These are phyloP conservation scores for Euphrasia confusa DNA, from an alignment of 257 asterid species.

Conservation along the genomic window DNA sequence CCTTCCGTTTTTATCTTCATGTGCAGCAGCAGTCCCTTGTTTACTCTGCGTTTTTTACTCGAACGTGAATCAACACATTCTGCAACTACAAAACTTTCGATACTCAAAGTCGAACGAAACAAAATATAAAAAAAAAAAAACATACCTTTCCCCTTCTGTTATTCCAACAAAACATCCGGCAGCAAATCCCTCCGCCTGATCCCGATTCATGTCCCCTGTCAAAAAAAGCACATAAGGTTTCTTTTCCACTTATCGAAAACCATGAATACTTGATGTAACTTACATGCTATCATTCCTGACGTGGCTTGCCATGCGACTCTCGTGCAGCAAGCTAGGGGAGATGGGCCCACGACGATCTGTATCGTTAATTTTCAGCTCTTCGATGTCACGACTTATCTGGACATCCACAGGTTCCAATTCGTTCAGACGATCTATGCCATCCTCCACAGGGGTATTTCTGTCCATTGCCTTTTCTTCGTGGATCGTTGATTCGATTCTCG, in stretches of 20 bases:
- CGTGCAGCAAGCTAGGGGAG: slow-evolving; percentile 85
- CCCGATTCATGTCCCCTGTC: slow-evolving; percentile 73
- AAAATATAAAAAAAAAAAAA: not conserved
- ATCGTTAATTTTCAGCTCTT: slow-evolving; percentile 42
- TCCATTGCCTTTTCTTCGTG: slow-evolving; percentile 82
- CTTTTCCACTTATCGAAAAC: too few relatives aligned
- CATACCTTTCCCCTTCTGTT: slow-evolving; percentile 41
- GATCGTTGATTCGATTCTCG: slow-evolving; percentile 78
- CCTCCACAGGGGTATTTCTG: slow-evolving; percentile 70
- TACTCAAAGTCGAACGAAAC: not conserved
- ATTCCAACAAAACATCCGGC: slow-evolving; percentile 59
- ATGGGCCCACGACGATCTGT: slow-evolving; percentile 44
- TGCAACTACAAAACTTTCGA: not conserved
- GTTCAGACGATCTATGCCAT: slow-evolving; percentile 38
- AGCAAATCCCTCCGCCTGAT: slow-evolving; percentile 49
- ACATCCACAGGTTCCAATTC: slow-evolving; percentile 37
- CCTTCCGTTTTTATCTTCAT: slow-evolving; percentile 29
- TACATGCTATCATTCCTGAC: slow-evolving; percentile 61
- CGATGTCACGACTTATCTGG: slow-evolving; percentile 52
- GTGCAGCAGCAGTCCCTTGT: slow-evolving; percentile 41
- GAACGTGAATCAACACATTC: not conserved
- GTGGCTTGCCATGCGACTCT: slow-evolving; percentile 42
- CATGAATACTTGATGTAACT: slow-evolving; percentile 25
- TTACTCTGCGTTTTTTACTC: slow-evolving; percentile 26
- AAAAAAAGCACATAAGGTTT: not conserved